Conservation (phyloP, 2,329 filamentous ascomycete species). For the Colletotrichum musae region DNA sequence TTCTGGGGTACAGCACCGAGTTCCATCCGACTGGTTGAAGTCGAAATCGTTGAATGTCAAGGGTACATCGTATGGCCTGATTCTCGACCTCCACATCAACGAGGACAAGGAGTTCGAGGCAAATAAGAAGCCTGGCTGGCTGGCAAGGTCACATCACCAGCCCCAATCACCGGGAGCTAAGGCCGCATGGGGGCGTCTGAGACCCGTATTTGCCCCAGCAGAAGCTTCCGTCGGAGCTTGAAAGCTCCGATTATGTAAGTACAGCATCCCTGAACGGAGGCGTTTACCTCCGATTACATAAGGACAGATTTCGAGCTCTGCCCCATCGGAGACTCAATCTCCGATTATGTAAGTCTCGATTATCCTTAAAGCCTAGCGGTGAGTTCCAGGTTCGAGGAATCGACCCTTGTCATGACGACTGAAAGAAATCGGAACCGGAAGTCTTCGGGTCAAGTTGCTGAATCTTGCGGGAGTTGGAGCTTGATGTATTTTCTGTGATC, state of each 20-base stretch:
- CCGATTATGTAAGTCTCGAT: too few relatives aligned
- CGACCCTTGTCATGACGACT: too few relatives aligned
- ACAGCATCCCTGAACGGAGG: neutral
- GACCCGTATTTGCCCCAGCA: neutral
- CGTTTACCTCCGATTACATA: neutral
- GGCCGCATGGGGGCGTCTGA: neutral
- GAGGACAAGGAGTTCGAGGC: neutral
- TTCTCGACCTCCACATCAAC: neutral
- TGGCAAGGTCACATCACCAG: neutral
- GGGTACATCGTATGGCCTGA: neutral
- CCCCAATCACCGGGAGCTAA: neutral
- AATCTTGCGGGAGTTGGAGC: too few relatives aligned
- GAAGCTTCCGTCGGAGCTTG: neutral
- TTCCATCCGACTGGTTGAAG: too few relatives aligned
- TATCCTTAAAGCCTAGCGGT: too few relatives aligned
- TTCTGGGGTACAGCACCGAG: neutral
- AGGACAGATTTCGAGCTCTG: neutral
- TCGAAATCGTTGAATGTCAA: neutral
- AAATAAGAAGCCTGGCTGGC: too few relatives aligned
- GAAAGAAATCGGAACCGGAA: too few relatives aligned
- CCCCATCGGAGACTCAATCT: neutral
- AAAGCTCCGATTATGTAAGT: neutral
- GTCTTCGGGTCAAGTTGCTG: too few relatives aligned
- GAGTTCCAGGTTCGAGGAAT: too few relatives aligned
- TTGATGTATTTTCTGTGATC: too few relatives aligned